phyloP scores from a whole-genome alignment of 2,329 filamentous ascomycete species.

The Colletotrichum endophyticum region DNA sequence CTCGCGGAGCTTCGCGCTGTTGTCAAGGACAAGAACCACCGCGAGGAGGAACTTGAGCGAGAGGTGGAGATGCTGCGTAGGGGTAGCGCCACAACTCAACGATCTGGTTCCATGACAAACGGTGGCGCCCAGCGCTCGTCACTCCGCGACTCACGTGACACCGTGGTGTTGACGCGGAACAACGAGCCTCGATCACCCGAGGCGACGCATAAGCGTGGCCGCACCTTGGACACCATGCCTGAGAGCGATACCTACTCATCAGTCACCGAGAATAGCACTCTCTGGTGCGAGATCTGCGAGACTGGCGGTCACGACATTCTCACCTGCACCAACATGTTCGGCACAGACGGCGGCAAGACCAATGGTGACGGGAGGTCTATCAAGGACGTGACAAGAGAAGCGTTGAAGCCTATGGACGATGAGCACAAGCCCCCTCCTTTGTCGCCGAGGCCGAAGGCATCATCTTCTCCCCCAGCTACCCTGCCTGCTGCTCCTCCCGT shows the following conservation, averaged over 20 bases:
- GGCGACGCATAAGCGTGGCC: slow-evolving; percentile 51
- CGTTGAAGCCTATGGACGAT: slow-evolving; percentile 39
- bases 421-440: slow-evolving; percentile 60
- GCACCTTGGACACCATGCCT: slow-evolving; percentile 70
- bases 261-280: slow-evolving; percentile 72
- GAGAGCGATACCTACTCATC: slow-evolving; percentile 74
- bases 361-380: slow-evolving; percentile 32
- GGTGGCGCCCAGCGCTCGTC: slow-evolving; percentile 61
- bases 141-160: slow-evolving; percentile 69
- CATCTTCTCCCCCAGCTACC: background rate
- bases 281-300: slow-evolving; percentile 97
- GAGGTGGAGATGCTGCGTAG: slow-evolving; percentile 74
- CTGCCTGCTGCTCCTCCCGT: slow-evolving; percentile 39
- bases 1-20: slow-evolving; percentile 77
- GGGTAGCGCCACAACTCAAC: slow-evolving; percentile 29
- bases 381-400: slow-evolving; percentile 43
- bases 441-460: slow-evolving; percentile 54
- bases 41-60: slow-evolving; percentile 86
- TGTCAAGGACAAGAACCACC: slow-evolving; percentile 72
- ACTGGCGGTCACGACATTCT: slow-evolving; percentile 90
- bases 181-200: slow-evolving; percentile 53
- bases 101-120: slow-evolving; percentile 31
- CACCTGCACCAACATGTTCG: slow-evolving; percentile 91
- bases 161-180: slow-evolving; percentile 62
- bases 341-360: slow-evolving; percentile 43